These are phyloP conservation scores for Litchi chinensis DNA, from an alignment of 345 rosid species.

Conservation along the genomic window DNA sequence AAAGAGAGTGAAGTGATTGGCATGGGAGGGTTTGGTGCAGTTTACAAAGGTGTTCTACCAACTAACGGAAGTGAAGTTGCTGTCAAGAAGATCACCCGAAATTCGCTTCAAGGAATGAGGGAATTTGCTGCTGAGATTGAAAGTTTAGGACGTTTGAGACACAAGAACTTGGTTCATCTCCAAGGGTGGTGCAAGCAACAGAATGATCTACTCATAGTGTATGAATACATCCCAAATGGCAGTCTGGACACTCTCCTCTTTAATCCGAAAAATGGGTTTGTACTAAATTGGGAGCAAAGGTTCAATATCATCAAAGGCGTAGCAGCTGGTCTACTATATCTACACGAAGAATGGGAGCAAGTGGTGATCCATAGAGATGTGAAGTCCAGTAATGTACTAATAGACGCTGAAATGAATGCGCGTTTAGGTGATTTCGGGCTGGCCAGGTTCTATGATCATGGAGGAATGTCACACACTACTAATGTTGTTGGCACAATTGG, in stretches of 20 bases:
- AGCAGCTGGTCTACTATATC: conserved; percentile 59
- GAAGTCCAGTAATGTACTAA: conserved; percentile 77
- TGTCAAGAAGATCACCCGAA: conserved; percentile 60
- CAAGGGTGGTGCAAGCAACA: conserved; percentile 76
- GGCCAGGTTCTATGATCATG: conserved; percentile 73
- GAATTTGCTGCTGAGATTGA: conserved; percentile 83
- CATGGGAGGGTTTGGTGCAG: conserved; percentile 71
- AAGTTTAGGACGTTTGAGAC: conserved; percentile 68
- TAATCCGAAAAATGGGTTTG: conserved; percentile 24
- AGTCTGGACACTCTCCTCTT: conserved; percentile 60
- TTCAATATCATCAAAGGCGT: conserved; percentile 64
- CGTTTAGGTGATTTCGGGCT: conserved; percentile 81
- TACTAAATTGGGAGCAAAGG: conserved; percentile 68
- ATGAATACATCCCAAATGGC: conserved; percentile 70
- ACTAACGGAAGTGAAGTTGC: conserved; percentile 49
- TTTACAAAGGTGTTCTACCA: conserved; percentile 58
- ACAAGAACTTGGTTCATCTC: conserved; percentile 70
- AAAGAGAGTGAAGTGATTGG: conserved; percentile 65
- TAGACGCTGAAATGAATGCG: conserved; percentile 65
- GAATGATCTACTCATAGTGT: conserved; percentile 67
- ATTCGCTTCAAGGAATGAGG: conserved; percentile 68
- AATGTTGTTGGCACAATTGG: conserved; percentile 73
- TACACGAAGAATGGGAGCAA: conserved; percentile 78
- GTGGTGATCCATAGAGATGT: conserved; percentile 82
- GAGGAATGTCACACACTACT: conserved; percentile 54